phyloP scores from a whole-genome alignment of 2,329 filamentous ascomycete species.

The Aspergillus proliferans region DNA sequence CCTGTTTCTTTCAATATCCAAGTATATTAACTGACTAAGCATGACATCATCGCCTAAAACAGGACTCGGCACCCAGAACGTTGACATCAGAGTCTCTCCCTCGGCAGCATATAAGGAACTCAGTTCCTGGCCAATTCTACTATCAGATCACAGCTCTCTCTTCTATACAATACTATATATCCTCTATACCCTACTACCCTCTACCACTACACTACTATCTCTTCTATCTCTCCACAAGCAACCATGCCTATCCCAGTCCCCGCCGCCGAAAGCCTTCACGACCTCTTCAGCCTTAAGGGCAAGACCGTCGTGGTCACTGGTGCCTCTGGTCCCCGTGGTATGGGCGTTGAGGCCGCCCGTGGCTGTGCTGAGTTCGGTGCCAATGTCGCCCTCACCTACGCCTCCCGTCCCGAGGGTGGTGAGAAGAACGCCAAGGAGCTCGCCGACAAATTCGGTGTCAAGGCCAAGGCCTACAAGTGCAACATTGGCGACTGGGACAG shows the following conservation, averaged over 20 bases:
- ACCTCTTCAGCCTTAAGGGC: conserved; percentile 45
- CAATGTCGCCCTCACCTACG: conserved; percentile 61
- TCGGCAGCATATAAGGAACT: too few relatives aligned
- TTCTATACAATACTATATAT: too few relatives aligned
- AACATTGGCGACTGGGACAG: conserved; percentile 53
- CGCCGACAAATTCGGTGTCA: conserved; percentile 54
- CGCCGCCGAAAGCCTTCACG: conserved; percentile 28
- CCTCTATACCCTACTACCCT: not conserved
- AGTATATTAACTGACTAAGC: not conserved
- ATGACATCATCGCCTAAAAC: too few relatives aligned
- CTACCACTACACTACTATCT: not conserved
- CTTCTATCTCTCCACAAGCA: not conserved
- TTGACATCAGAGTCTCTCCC: too few relatives aligned
- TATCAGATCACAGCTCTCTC: too few relatives aligned
- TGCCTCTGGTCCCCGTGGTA: conserved; percentile 56
- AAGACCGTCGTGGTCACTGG: conserved; percentile 44
- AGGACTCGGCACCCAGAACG: too few relatives aligned
- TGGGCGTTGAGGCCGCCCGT: conserved; percentile 62
- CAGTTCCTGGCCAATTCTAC: not conserved
- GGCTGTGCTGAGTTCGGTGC: conserved; percentile 60
- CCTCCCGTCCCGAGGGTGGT: conserved; percentile 55
- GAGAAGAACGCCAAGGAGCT: conserved; percentile 62
- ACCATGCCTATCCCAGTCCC: conserved; percentile 37
- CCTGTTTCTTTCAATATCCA: not conserved
- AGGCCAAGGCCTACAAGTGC: conserved; percentile 63